These are phyloP conservation scores for Trametes coccinea DNA, from an alignment of 768 basidiomycete species.

Conservation along the genomic window DNA sequence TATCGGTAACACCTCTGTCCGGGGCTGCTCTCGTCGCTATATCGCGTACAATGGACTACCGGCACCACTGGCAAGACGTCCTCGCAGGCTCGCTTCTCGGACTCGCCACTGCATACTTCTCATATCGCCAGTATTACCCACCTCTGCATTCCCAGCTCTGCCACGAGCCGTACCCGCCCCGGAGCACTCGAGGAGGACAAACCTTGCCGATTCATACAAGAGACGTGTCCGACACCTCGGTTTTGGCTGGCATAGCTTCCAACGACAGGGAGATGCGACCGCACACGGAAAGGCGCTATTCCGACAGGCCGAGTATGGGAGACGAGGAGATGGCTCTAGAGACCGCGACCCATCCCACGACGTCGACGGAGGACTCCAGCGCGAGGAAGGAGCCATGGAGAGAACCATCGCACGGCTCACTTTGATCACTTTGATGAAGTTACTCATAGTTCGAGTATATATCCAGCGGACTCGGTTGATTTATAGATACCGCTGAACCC, in stretches of 20 bases:
- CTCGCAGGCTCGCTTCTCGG: conserved; percentile 79
- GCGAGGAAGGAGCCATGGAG: conserved; percentile 9
- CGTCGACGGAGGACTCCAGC: background rate
- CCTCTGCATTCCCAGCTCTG: conserved; percentile 60
- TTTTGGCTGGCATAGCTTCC: background rate
- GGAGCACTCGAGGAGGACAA: conserved; percentile 49
- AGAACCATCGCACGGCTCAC: background rate
- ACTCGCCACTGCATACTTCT: conserved; percentile 65
- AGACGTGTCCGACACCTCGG: conserved; percentile 2
- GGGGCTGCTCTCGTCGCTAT: conserved; percentile 81
- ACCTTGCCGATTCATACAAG: conserved; percentile 43
- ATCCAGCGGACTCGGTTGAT: no score
- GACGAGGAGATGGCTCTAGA: conserved; percentile 2
- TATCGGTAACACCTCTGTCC: conserved; percentile 72
- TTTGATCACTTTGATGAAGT: background rate
- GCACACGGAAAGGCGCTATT: conserved; percentile 2
- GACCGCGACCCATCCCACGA: background rate
- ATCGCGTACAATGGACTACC: conserved; percentile 88
- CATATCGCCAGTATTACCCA: conserved; percentile 85
- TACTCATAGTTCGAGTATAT: no score
- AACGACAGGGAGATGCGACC: conserved; percentile 3
- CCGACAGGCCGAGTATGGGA: conserved; percentile 8
- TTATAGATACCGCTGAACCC: no score
- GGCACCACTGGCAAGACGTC: conserved; percentile 95
- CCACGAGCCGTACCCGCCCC: conserved; percentile 73